phyloP scores from a whole-genome alignment of 129 eudicot species.

The Pseudognaphalium luteoalbum region DNA sequence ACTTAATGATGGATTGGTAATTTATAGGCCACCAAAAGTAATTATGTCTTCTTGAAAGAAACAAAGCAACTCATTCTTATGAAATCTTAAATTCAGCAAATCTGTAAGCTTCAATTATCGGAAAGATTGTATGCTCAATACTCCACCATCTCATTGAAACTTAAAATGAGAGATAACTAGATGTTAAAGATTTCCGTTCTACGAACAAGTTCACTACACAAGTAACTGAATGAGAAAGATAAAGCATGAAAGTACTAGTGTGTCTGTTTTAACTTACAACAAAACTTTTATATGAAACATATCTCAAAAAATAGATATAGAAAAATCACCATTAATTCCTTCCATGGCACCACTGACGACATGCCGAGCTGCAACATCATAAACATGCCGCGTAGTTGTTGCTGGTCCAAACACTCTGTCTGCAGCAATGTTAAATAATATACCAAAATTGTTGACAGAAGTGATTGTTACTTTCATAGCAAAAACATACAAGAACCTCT shows the following conservation, averaged over 20 bases:
- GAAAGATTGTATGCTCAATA: constrained; percentile 1
- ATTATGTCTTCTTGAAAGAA: background rate
- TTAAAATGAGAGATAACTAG: background rate
- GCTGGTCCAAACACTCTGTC: constrained; percentile 97
- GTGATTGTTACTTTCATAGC: background rate
- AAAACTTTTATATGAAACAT: background rate
- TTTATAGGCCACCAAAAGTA: background rate
- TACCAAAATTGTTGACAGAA: background rate
- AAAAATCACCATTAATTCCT: constrained; percentile 74
- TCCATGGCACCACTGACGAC: constrained; percentile 89
- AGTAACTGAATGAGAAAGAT: background rate
- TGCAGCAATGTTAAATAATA: constrained; percentile 28
- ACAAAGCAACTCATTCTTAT: background rate
- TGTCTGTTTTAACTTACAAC: background rate
- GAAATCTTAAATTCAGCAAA: constrained; percentile 9
- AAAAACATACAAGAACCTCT: background rate
- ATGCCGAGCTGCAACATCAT: constrained; percentile 94
- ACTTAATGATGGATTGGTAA: background rate
- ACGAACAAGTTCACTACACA: background rate
- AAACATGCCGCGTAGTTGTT: constrained; percentile 91
- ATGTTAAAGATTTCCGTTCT: background rate
- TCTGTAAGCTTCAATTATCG: background rate
- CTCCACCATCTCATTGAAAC: constrained; percentile 3
- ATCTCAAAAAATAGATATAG: background rate
- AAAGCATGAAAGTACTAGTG: constrained; percentile 11